phyloP scores from a whole-genome alignment of 2,329 filamentous ascomycete species.

The Triangularia setosa region DNA sequence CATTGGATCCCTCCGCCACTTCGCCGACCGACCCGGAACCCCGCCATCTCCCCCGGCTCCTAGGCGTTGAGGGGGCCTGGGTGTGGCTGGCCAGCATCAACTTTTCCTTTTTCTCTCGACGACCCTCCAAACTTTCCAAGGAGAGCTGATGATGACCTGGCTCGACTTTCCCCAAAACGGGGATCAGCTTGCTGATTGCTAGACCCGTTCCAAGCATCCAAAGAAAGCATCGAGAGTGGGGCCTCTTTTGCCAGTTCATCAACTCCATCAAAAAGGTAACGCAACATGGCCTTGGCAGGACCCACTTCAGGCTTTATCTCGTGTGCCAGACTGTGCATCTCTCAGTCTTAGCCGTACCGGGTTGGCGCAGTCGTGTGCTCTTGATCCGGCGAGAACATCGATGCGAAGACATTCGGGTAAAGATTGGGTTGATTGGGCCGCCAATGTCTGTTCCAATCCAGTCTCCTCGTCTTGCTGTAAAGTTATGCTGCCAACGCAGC shows the following conservation, averaged over 20 bases:
- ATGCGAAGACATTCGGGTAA: neutral
- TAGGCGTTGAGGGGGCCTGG: neutral
- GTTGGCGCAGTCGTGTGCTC: neutral
- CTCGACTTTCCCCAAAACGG: neutral
- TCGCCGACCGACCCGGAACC: neutral
- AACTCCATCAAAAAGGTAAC: neutral
- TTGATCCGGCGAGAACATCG: neutral
- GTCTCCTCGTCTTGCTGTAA: neutral
- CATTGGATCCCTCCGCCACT: neutral
- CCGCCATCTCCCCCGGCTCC: neutral
- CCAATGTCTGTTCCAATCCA: neutral
- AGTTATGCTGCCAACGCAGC: neutral
- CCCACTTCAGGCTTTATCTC: slow-evolving; percentile 6
- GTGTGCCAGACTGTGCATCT: neutral
- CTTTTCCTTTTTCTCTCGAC: neutral
- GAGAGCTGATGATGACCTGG: neutral
- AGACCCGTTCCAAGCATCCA: neutral
- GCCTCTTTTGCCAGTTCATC: slow-evolving; percentile 5
- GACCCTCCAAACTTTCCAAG: neutral
- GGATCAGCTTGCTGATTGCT: neutral
- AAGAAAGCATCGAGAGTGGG: neutral
- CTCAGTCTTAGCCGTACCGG: neutral
- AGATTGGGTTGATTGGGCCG: slow-evolving; percentile 6
- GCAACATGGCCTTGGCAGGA: neutral
- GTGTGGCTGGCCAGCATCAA: neutral